Evolutionary conservation across 108 stramenopile species (phyloP).

Genomic region (Conticribra weissflogii): DNA sequence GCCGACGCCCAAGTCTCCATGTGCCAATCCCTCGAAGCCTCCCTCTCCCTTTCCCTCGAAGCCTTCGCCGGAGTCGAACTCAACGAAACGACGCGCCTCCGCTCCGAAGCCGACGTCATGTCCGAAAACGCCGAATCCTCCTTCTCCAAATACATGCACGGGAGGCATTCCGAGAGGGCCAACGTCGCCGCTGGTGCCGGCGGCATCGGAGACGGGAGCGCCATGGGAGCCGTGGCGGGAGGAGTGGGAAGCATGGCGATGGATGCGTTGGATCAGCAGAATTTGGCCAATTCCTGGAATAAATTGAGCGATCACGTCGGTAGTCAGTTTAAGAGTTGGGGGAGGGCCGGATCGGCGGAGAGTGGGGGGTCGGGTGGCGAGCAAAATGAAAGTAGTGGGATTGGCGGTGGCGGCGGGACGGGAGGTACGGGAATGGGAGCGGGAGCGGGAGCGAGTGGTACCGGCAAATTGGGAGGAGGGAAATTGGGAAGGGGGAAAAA

Average conservation of each 20-base stretch:
- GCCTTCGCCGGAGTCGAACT: conserved; percentile 67
- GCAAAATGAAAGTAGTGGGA: conserved; percentile 25
- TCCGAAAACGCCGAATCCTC: conserved; percentile 74
- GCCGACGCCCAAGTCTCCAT: conserved; percentile 81
- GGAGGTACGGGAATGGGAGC: conserved; percentile 8
- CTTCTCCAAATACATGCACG: conserved; percentile 79
- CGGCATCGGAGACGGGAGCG: conserved; percentile 21
- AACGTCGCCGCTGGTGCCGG: conserved; percentile 22
- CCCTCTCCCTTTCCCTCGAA: conserved; percentile 74
- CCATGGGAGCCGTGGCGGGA: conserved; percentile 2
- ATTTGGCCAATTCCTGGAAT: conserved; percentile 63
- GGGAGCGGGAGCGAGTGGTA: too few species aligned
- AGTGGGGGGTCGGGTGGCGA: conserved; percentile 14
- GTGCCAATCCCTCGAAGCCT: conserved; percentile 76
- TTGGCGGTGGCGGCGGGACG: conserved; percentile 28
- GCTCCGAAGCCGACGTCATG: conserved; percentile 64
- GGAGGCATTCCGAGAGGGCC: conserved; percentile 66
- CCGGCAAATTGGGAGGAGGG: too few species aligned
- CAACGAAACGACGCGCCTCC: conserved; percentile 59
- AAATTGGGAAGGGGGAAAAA: conserved; percentile 22
- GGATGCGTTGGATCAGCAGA: conserved; percentile 40
- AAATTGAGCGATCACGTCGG: conserved; percentile 80
- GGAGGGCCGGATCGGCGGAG: conserved; percentile 22
- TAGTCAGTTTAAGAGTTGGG: conserved; percentile 61
- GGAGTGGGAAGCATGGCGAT: conserved; percentile 17